A percentile compares a stretch with the other conserved stretches of the same genome.
Evolutionary conservation across 1,284 basidiomycete species (phyloP).

Genomic region (Pseudozyma tsukubaensis): DNA sequence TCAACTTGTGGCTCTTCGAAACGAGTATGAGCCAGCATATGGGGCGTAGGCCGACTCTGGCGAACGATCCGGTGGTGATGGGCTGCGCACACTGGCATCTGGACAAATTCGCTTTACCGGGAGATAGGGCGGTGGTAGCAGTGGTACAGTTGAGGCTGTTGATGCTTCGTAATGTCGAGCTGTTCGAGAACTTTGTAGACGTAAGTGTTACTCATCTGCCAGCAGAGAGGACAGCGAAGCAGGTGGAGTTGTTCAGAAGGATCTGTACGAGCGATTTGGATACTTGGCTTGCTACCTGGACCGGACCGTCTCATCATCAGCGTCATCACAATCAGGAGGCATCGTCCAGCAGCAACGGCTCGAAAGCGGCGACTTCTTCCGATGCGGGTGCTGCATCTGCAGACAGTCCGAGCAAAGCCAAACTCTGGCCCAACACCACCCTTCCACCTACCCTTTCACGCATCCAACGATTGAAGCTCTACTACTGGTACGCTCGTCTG

Average conservation of each 20-base stretch:
- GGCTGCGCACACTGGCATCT: slow-evolving; percentile 52
- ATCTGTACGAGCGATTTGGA: slow-evolving; percentile 43
- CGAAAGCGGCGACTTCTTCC: not conserved
- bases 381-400: not conserved
- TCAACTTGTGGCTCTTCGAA: slow-evolving; percentile 57
- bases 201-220: slow-evolving; percentile 11
- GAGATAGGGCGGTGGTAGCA: slow-evolving; percentile 53
- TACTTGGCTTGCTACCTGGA: slow-evolving; percentile 52
- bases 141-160: slow-evolving; percentile 46
- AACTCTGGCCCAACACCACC: slow-evolving; percentile 8
- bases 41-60: slow-evolving; percentile 50
- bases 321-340: not conserved
- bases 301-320: slow-evolving; percentile 21
- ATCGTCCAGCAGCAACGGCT: too few relatives aligned
- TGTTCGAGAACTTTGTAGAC: slow-evolving; percentile 51
- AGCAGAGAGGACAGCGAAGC: slow-evolving; percentile 23
- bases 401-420: not conserved
- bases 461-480: slow-evolving; percentile 37
- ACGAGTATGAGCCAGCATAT: slow-evolving; percentile 54
- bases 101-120: slow-evolving; percentile 41
- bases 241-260: slow-evolving; percentile 49
- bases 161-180: slow-evolving; percentile 43
- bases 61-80: slow-evolving; percentile 52
- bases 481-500: slow-evolving; percentile 51
- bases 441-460: slow-evolving; percentile 31